phyloP scores from a whole-genome alignment of 257 asterid species.

The Knoxia roxburghii region DNA sequence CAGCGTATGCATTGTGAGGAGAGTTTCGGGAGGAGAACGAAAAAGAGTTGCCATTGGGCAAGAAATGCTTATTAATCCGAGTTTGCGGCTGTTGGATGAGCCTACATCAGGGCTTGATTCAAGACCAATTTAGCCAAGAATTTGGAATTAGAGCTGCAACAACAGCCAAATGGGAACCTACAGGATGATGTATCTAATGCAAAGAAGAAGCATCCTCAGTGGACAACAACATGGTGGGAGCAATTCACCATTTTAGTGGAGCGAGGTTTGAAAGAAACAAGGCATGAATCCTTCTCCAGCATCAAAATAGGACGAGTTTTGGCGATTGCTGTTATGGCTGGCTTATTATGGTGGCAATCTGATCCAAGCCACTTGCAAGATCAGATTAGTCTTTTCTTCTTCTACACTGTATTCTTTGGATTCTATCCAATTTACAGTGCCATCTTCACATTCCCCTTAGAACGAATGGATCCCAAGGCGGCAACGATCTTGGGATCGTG shows the following conservation, averaged over 20 bases:
- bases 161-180: conserved; percentile 9
- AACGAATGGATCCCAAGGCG: conserved; percentile 55
- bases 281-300: conserved; percentile 57
- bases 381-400: conserved; percentile 75
- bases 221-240: conserved; percentile 71
- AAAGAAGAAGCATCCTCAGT: conserved; percentile 28
- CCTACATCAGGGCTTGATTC: conserved; percentile 82
- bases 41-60: conserved; percentile 83
- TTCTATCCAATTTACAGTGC: conserved; percentile 72
- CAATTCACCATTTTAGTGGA: conserved; percentile 55
- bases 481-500: conserved; percentile 62
- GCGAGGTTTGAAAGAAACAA: conserved; percentile 72
- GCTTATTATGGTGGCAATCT: conserved; percentile 81
- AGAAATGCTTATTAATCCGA: conserved; percentile 79
- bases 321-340: conserved; percentile 39
- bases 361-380: conserved; percentile 51
- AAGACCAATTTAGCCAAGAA: conserved; percentile 28
- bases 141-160: conserved; percentile 33
- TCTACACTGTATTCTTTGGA: conserved; percentile 65
- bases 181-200: conserved; percentile 1
- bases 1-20: conserved; percentile 39
- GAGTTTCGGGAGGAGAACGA: conserved; percentile 77
- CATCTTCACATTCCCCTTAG: conserved; percentile 72
- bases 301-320: conserved; percentile 52
- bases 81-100: conserved; percentile 65